Percentiles rank a stretch among this genome's conserved stretches.
These are phyloP conservation scores for Eucalyptus erythrocorys DNA, from an alignment of 345 rosid genomes.

Conservation along the genomic window DNA sequence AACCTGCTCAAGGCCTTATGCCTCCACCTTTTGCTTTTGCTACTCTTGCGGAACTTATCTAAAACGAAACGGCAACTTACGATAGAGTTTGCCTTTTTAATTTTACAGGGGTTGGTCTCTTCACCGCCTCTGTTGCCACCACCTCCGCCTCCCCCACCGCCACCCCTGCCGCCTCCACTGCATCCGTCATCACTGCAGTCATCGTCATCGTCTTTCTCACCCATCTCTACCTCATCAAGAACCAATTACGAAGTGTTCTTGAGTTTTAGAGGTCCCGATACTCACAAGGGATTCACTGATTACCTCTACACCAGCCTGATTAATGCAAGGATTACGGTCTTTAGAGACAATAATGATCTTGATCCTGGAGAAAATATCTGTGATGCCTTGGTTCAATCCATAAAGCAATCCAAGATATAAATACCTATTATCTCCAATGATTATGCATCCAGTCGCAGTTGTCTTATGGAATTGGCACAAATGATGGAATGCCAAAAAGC, in stretches of 20 bases:
- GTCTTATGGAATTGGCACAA: not conserved
- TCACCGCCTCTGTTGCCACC: not conserved
- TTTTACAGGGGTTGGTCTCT: not conserved
- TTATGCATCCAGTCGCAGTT: not conserved
- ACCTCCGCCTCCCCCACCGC: too few relatives aligned
- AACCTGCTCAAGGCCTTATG: not conserved
- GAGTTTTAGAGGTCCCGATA: not conserved
- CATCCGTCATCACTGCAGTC: rapidly evolving
- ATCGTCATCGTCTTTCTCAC: too few relatives aligned
- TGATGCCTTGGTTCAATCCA: not conserved
- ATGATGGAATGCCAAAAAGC: not conserved
- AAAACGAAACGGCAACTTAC: not conserved
- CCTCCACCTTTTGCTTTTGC: not conserved
- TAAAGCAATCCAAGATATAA: not conserved
- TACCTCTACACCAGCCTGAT: not conserved
- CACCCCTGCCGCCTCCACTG: not conserved
- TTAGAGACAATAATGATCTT: not conserved
- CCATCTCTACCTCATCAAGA: not conserved
- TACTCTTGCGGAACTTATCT: not conserved
- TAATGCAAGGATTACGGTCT: not conserved
- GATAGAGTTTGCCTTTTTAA: not conserved
- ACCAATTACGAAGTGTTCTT: not conserved
- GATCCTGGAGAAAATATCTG: not conserved
- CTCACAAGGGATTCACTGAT: not conserved
- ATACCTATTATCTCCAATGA: not conserved